Conservation (phyloP, 441 rosid genomes). For the Gossypium gossypioides region DNA sequence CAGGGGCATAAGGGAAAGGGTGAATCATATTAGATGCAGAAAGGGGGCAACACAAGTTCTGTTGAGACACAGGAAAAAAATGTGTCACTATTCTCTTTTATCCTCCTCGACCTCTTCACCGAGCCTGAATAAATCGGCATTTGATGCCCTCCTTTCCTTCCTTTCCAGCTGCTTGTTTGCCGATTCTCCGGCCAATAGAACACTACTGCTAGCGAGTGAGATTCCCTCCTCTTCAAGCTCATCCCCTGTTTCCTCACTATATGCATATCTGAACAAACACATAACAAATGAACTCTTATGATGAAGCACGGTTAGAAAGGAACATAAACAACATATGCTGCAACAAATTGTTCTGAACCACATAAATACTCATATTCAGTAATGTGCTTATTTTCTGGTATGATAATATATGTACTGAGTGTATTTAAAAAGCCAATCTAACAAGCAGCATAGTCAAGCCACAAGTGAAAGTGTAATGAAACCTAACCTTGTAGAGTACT, state of each 20-base stretch:
- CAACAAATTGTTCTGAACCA: not conserved
- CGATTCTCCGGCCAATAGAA: slow-evolving; percentile 20
- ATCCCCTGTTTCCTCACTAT: slow-evolving; percentile 28
- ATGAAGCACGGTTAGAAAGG: not conserved
- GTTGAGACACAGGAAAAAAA: not conserved
- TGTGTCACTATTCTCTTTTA: slow-evolving; percentile 22
- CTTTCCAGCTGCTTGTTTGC: slow-evolving; percentile 24
- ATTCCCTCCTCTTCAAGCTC: slow-evolving; percentile 28
- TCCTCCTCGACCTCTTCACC: slow-evolving; percentile 29
- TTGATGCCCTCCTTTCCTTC: slow-evolving; percentile 27
- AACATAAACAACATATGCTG: not conserved
- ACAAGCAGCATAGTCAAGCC: no score
- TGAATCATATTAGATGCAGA: not conserved
- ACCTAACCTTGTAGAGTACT: no score
- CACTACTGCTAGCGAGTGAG: slow-evolving; percentile 20
- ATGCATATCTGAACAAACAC: slow-evolving; percentile 23
- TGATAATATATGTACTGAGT: no score
- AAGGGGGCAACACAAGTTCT: not conserved
- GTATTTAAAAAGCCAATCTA: no score
- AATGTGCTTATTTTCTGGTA: no score
- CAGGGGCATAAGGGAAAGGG: no score
- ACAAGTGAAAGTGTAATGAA: no score
- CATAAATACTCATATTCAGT: no score
- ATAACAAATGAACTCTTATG: not conserved
- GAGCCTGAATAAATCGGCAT: slow-evolving; percentile 18